Evolutionary conservation across 495 filamentous ascomycete genomes (phyloP), one percentile per base, ranked within the genome.

Genomic region (Melanomma pulvis-pyrius): DNA sequence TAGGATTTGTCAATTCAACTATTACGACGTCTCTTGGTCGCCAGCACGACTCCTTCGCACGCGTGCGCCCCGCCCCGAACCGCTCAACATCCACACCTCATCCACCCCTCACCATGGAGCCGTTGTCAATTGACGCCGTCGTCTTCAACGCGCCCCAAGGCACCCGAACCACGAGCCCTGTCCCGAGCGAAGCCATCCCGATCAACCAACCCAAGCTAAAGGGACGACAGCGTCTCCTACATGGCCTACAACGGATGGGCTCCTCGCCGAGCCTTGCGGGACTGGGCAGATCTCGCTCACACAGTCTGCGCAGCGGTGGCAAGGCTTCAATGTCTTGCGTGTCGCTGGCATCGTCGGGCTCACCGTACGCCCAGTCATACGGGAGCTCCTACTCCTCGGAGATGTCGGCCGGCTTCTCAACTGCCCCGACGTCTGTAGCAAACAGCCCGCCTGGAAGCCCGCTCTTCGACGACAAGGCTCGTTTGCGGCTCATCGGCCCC

Each of bases 281-380:
- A 56, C 74, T 87, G 52, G 81, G 86, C 28, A 84, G 89, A 65
- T 81, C 80, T 32, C 77, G 79, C 48, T 82, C 86, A 6, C 79
- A 80, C 36, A 79, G 78, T 32, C 88, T 88, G 70, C 80, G 88
- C 68, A 84, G 84, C 60, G 81, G 86, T 51, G 85, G 87, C 64
- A 88, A 85, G 75, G 90, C 87, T 2, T 96, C 89, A 17, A 80
- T 96, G 63, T 97, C 94, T 21, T 97, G 92, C 73, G 87, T 92
- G 39, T 96, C 92, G 55, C 82, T 97, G 58, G 82, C 85, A 54
- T 86, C 90, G 22, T 77, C 82, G 8, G 67, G 79, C 60, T 84
- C 87, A 1, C 78, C 85, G 56, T 81, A 77, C 49, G 71, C 83
- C 73, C 71, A 84, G 64, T 68, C 71, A 15, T 73, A 74, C 49